A percentile compares a stretch with the other conserved stretches of the same genome.
These are phyloP conservation scores for Blastobotrys indianensis DNA, from an alignment of 1,139 yeast species.

Conservation along the genomic window DNA sequence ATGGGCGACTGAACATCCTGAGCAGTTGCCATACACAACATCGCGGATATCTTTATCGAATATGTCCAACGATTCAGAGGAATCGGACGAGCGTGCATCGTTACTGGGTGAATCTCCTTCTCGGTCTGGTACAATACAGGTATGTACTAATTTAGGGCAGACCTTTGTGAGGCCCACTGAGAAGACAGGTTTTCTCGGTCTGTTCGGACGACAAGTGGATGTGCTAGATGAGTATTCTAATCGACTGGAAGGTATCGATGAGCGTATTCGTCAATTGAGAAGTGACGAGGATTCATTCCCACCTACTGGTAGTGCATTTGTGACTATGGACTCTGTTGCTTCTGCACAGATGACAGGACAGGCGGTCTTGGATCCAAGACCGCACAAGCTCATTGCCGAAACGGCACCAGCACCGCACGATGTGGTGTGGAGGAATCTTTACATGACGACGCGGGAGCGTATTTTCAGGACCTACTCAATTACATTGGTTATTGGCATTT, in stretches of 20 bases:
- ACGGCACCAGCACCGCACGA: slow-evolving; percentile 89
- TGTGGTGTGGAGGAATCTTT: slow-evolving; percentile 71
- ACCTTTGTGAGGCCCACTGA: slow-evolving; percentile 37
- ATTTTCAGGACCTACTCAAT: slow-evolving; percentile 55
- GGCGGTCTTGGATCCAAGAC: slow-evolving; percentile 75
- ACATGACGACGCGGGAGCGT: slow-evolving; percentile 53
- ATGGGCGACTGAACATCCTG: slow-evolving; percentile 17
- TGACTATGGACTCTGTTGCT: slow-evolving; percentile 80
- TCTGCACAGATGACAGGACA: slow-evolving; percentile 90
- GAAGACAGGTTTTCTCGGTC: slow-evolving; percentile 43
- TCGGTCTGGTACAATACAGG: background rate
- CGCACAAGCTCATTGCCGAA: slow-evolving; percentile 62
- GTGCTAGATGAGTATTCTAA: slow-evolving; percentile 57
- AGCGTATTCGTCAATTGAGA: slow-evolving; percentile 47
- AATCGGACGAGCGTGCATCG: slow-evolving; percentile 7
- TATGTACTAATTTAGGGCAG: background rate
- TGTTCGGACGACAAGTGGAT: slow-evolving; percentile 54
- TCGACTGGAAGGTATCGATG: slow-evolving; percentile 52
- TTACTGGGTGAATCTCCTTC: background rate
- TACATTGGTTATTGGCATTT: slow-evolving; percentile 55
- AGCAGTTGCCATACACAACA: slow-evolving; percentile 1
- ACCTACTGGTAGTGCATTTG: slow-evolving; percentile 55
- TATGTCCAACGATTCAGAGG: slow-evolving; percentile 10
- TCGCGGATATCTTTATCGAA: slow-evolving; percentile 1
- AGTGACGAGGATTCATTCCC: slow-evolving; percentile 38